Evolutionary conservation across 495 filamentous ascomycete genomes (phyloP), one percentile per base, ranked within the genome.

Genomic region (Podospora pseudocomata): DNA sequence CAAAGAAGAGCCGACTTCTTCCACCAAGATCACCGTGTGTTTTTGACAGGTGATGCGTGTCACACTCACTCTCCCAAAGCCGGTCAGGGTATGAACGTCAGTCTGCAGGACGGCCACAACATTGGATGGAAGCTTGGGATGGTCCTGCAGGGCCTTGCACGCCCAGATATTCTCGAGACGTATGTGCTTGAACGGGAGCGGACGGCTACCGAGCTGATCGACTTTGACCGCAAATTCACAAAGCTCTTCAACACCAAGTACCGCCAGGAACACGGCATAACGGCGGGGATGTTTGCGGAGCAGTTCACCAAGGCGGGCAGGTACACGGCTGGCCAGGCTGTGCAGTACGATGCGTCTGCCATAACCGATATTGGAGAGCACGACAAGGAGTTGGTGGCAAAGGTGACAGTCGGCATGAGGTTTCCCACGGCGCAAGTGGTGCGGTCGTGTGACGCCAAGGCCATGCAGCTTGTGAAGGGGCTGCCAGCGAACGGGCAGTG

Each of bases 91-190:
- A 89, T 91, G 88, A 92, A 92, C 60, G 83, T 89, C 53, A 86
- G 82, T 53, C 80, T 83, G 57, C 81, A 83, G 23, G 81, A 83
- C 60, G 81, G 80, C 0, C 80, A 85, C 71, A 93, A 95, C 66
- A 85, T 93, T 49, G 91, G 91, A 20, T 94, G 91, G 91, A 94
- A 95, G 77, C 80, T 95, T 4, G 89, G 86, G 1, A 76, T 84
- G 28, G 83, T 94, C 0, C 75, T 92, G 15, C 84, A 79, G 39
- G 88, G 88, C 15, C 78, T 83, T 56, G 86, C 88, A 2, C 28
- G 32, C 2, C 84, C 84, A 6, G 60, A 66, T 2, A 70, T 93
- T 3, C 79, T 93, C 1, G 77, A 87, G 70, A 91, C 91, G 3
- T 94, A 93, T 68, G 84, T 89, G 6, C 71, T 85, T 4, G 91